phyloP scores from a whole-genome alignment of 371 early-diverging fungal genomes.

The Apophysomyces variabilis region DNA sequence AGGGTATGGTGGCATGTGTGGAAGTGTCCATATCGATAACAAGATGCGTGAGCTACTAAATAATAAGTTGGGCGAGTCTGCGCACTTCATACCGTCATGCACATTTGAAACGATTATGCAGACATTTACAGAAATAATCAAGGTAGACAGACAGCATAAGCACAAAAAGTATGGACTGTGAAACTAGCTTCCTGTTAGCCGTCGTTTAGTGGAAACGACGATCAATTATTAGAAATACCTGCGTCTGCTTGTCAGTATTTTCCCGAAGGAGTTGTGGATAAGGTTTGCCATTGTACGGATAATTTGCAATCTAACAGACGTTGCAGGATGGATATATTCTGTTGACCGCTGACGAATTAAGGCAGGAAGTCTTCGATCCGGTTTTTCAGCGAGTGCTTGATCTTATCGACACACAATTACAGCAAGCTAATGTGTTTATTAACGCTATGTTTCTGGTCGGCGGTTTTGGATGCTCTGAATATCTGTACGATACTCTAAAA shows the following conservation, averaged over 20 bases:
- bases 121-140: constrained; percentile 44
- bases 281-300: constrained; percentile 14
- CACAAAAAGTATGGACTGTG: not conserved
- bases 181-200: constrained; percentile 35
- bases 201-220: constrained; percentile 57
- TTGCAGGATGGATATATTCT: constrained; percentile 36
- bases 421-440: constrained; percentile 27
- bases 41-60: constrained; percentile 48
- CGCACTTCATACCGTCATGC: constrained; percentile 19
- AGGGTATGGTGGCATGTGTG: constrained; percentile 58
- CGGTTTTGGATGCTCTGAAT: constrained; percentile 58
- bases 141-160: constrained; percentile 27
- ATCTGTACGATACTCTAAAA: constrained; percentile 41
- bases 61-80: constrained; percentile 22
- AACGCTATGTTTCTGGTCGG: constrained; percentile 55
- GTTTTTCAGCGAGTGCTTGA: constrained; percentile 44
- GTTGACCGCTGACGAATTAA: constrained; percentile 40
- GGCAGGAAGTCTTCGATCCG: constrained; percentile 46
- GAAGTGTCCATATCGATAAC: constrained; percentile 56
- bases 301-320: not conserved
- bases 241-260: constrained; percentile 24
- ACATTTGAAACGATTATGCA: constrained; percentile 51
- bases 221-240: constrained; percentile 41
- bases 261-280: constrained; percentile 20
- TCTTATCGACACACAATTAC: constrained; percentile 48